Conservation (phyloP, 1,284 basidiomycete species). For the Sutorius eximius region DNA sequence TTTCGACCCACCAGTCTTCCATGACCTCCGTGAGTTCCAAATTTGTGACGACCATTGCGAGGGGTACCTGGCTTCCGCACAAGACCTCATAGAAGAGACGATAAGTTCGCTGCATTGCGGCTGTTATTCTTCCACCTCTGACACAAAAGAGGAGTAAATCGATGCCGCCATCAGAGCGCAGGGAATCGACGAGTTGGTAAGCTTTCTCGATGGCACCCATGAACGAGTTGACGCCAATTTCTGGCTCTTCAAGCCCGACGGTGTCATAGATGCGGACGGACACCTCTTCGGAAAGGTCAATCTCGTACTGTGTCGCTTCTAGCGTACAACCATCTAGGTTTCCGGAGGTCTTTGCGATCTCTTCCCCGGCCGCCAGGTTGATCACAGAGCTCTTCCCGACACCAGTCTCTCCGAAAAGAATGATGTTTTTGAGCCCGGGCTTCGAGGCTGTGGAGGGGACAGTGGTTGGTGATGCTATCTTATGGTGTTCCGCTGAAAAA, state of each 20-base stretch:
- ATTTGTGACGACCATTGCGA: slow-evolving; percentile 39
- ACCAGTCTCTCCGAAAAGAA: slow-evolving; percentile 34
- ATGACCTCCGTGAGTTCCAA: slow-evolving; percentile 29
- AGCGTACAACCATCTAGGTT: slow-evolving; percentile 31
- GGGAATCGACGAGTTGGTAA: slow-evolving; percentile 33
- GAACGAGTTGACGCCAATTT: slow-evolving; percentile 25
- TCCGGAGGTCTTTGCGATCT: slow-evolving; percentile 26
- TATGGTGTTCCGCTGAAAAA: background rate
- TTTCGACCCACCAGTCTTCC: slow-evolving; percentile 36
- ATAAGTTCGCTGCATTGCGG: slow-evolving; percentile 37
- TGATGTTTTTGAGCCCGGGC: slow-evolving; percentile 27
- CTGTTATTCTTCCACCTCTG: slow-evolving; percentile 34
- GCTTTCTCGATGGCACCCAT: slow-evolving; percentile 37
- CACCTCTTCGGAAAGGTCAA: background rate
- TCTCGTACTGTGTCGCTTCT: background rate
- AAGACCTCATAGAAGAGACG: slow-evolving; percentile 37
- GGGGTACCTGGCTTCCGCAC: slow-evolving; percentile 36
- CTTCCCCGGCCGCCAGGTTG: slow-evolving; percentile 32
- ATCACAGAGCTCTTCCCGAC: slow-evolving; percentile 37
- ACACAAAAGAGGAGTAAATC: slow-evolving; percentile 42
- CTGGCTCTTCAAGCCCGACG: slow-evolving; percentile 40
- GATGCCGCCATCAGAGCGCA: slow-evolving; percentile 33
- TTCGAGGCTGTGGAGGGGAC: background rate
- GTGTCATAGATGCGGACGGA: slow-evolving; percentile 38
- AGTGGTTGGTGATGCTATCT: background rate